Conservation (phyloP, 2,329 filamentous ascomycete genomes). For the Lecanicillium sp. region DNA sequence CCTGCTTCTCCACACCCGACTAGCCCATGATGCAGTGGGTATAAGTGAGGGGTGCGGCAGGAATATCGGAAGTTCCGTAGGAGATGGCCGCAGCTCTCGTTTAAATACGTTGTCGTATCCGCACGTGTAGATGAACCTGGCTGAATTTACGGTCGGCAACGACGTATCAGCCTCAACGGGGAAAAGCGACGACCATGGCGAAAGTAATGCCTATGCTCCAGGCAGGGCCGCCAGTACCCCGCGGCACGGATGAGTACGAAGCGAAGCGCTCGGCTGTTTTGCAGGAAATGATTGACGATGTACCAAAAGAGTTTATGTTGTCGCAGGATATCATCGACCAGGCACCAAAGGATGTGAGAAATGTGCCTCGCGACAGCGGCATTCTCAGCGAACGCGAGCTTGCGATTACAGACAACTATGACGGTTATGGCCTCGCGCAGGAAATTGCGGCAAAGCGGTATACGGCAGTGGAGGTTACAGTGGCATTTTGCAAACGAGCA, state of each 20-base stretch:
- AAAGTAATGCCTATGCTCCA: neutral
- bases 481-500: conserved; percentile 45
- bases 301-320: conserved; percentile 22
- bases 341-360: conserved; percentile 23
- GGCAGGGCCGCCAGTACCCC: conserved; percentile 5
- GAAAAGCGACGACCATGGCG: neutral
- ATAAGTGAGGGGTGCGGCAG: no score
- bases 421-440: conserved; percentile 31
- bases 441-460: conserved; percentile 27
- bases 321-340: conserved; percentile 17
- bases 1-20: no score
- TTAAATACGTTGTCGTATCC: no score
- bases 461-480: conserved; percentile 30
- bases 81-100: no score
- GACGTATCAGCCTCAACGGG: neutral
- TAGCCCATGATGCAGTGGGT: no score
- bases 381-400: conserved; percentile 37
- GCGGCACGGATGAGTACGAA: conserved; percentile 4
- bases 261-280: conserved; percentile 15
- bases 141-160: no score
- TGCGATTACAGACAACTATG: conserved; percentile 38
- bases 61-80: no score
- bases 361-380: conserved; percentile 30
- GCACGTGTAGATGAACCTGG: no score
- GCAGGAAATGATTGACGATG: conserved; percentile 21